phyloP scores from a whole-genome alignment of 2,329 filamentous ascomycete genomes.

The Penicillium sp. region DNA sequence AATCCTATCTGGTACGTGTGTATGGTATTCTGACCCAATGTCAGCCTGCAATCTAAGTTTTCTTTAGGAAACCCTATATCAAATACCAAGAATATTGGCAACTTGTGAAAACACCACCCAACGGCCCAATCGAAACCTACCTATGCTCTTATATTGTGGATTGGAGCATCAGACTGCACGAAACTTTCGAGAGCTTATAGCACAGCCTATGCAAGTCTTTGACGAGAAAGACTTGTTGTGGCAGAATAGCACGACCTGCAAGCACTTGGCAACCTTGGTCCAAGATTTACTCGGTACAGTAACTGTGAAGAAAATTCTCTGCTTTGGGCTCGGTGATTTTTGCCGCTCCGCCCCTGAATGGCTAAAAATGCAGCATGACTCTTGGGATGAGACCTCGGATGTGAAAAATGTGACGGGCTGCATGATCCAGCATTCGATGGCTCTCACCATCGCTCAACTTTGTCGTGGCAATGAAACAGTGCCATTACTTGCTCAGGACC shows the following conservation, averaged over 20 bases:
- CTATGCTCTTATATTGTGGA: slow-evolving; percentile 23
- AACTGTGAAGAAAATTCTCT: slow-evolving; percentile 20
- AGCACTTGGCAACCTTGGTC: slow-evolving; percentile 13
- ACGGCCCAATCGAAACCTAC: slow-evolving; percentile 19
- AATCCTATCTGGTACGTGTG: slow-evolving; percentile 24
- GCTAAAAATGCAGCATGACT: slow-evolving; percentile 16
- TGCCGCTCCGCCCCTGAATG: slow-evolving; percentile 20
- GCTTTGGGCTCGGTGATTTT: slow-evolving; percentile 23
- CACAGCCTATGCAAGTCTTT: slow-evolving; percentile 20
- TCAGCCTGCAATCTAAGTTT: slow-evolving; percentile 13
- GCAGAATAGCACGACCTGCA: slow-evolving; percentile 21
- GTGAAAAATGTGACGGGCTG: slow-evolving; percentile 12
- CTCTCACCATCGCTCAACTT: slow-evolving; percentile 22
- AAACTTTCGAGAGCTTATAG: slow-evolving; percentile 22
- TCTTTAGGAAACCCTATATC: slow-evolving; percentile 18
- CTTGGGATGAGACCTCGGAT: slow-evolving; percentile 15
- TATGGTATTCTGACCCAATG: slow-evolving; percentile 12
- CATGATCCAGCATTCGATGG: slow-evolving; percentile 23
- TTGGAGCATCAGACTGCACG: slow-evolving; percentile 20
- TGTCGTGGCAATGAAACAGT: slow-evolving; percentile 15
- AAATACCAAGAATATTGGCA: slow-evolving; percentile 24
- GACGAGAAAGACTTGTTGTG: slow-evolving; percentile 18
- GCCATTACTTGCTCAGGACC: slow-evolving; percentile 18
- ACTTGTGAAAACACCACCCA: slow-evolving; percentile 19
- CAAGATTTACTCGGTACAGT: slow-evolving; percentile 14